Conservation (phyloP, 2,329 filamentous ascomycete genomes). For the Pseudogymnoascus sp. region DNA sequence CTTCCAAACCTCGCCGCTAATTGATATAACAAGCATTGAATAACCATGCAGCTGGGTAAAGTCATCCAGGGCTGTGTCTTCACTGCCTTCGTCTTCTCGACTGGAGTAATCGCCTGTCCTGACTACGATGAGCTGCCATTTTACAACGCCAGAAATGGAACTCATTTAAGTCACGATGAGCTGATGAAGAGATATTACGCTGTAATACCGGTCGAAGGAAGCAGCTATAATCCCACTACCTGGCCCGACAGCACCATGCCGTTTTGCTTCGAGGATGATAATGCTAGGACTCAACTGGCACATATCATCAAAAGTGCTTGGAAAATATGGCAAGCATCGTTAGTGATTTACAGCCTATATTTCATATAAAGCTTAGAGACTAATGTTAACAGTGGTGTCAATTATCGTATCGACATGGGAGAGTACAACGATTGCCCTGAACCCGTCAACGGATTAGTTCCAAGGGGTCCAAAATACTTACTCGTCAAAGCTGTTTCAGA, state of each 20-base stretch:
- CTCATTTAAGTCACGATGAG: neutral
- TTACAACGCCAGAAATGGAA: neutral
- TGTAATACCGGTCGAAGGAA: neutral
- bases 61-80: neutral
- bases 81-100: neutral
- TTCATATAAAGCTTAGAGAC: neutral
- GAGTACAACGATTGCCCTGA: neutral
- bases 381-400: neutral
- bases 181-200: neutral
- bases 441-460: neutral
- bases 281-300: neutral
- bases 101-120: neutral
- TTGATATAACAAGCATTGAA: neutral
- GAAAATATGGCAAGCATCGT: conserved; percentile 1
- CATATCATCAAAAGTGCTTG: neutral
- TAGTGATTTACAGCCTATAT: neutral
- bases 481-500: neutral
- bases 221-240: neutral
- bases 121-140: neutral
- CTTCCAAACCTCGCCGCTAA: neutral
- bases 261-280: conserved; percentile 7
- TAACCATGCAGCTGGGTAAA: neutral
- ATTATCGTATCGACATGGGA: conserved; percentile 7
- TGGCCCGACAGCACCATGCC: conserved; percentile 3
- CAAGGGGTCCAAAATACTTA: neutral